Evolutionary conservation across 75 land plant species (phyloP), one percentile per base, ranked within the genome.

Genomic region (Isoetes taiwanensis): DNA sequence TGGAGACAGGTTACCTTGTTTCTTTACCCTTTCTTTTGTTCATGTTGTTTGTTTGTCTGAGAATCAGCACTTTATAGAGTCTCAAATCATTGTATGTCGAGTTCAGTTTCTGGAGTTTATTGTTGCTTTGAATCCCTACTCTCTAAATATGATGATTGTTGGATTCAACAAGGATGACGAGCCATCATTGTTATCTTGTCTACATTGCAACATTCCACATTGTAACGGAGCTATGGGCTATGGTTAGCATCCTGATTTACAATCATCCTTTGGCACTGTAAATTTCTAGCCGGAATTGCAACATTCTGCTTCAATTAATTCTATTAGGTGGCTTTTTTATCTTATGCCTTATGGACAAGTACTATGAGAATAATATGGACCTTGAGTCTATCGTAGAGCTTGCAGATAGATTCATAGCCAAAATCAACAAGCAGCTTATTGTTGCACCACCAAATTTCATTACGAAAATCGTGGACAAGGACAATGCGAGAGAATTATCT

Each of bases 401-500:
- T 39, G 86, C 78, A 24, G 96, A 90, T 46, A 82, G 75, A 35
- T 75, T 76, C 66, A 82, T 90, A 3, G 31, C 63, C 34, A 91
- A 90, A 56, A 86, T 90, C 48, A 69, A 86, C 28, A 70, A 77
- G 38, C 74, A 91, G 54, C 69, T 90, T 35, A 80, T 90, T 28
- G 78, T 74, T 19, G 82, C 96, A 14, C 93, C 96, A 10, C 93
- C 86, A 8, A 90, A 85, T 54, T 90, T 90, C 57, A 75, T 90
- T 30, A 82, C 85, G 65, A 90, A 90, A 72, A 86, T 90, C 16
- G 96, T 90, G 30, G 93, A 90, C 79, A 82, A 90, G 65, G 84
- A 82, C 56, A 91, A 91, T 3, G 96, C 96, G 28, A 69, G 96
- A 67, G 81, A 79, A 55, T 72, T 74, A 59, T 72, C 78, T 6